Conservation (phyloP, 169 alveolate genomes). For the Plasmodium knowlesi region DNA sequence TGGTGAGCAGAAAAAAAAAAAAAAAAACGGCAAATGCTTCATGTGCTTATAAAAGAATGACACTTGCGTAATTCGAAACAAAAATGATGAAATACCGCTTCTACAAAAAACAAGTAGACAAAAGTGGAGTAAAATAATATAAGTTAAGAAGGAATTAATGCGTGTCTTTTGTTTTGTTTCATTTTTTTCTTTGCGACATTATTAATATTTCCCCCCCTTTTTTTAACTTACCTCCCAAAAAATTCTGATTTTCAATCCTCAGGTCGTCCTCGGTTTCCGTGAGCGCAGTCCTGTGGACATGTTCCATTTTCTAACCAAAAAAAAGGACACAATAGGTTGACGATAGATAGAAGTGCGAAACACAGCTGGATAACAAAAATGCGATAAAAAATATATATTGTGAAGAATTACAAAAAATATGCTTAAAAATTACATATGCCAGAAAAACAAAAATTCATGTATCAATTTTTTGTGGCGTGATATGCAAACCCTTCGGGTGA, state of each 20-base stretch:
- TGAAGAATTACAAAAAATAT: neutral
- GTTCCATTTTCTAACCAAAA: slow-evolving; percentile 46
- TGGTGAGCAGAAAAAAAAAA: neutral
- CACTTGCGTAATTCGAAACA: neutral
- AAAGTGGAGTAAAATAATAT: neutral
- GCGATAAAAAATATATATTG: neutral
- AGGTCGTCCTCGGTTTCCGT: neutral
- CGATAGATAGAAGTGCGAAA: neutral
- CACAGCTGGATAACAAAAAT: neutral
- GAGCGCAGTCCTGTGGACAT: neutral
- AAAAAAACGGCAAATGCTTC: neutral
- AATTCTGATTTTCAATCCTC: slow-evolving; percentile 24
- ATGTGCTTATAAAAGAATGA: neutral
- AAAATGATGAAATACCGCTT: slow-evolving; percentile 33
- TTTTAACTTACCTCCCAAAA: slow-evolving; percentile 46
- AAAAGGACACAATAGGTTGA: neutral
- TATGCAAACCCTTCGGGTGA: neutral
- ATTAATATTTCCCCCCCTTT: neutral
- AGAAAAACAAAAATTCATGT: neutral
- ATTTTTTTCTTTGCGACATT: neutral
- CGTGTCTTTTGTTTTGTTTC: neutral
- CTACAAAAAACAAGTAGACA: slow-evolving; percentile 15
- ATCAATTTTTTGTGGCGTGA: neutral
- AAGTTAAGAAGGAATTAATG: neutral
- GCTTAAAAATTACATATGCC: neutral